phyloP scores from a whole-genome alignment of 78 protist genomes.

The Emiliania huxleyi region DNA sequence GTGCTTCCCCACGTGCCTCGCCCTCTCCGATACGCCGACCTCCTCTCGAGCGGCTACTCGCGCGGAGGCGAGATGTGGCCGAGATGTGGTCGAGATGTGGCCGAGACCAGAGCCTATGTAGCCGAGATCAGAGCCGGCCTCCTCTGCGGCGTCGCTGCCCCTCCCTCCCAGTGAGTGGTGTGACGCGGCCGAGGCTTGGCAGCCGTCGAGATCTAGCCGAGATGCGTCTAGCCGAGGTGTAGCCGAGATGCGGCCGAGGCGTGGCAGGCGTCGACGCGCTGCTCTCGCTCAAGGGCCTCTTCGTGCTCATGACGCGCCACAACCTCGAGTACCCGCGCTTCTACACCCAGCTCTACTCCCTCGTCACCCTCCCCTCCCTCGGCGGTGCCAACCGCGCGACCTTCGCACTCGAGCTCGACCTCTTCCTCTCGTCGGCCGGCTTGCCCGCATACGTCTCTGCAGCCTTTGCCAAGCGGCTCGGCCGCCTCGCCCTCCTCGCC shows the following conservation, averaged over 20 bases:
- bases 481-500: not conserved
- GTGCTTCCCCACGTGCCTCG: not conserved
- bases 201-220: no score
- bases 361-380: not conserved
- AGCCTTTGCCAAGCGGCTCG: not conserved
- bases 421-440: not conserved
- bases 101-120: no score
- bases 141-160: no score
- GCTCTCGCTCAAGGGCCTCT: not conserved
- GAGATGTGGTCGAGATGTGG: not conserved
- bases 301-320: not conserved
- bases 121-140: no score
- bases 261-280: not conserved
- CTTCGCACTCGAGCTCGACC: not conserved
- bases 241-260: no score
- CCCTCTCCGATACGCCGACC: not conserved
- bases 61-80: no score
- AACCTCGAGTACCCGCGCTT: not conserved
- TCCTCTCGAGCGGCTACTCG: not conserved
- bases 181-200: no score
- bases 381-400: not conserved
- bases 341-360: not conserved
- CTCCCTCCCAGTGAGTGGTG: no score
- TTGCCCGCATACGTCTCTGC: conserved; percentile 5
- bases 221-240: no score